Evolutionary conservation across 441 rosid genomes (phyloP).

Genomic region (Arabidopsis lyrata): DNA sequence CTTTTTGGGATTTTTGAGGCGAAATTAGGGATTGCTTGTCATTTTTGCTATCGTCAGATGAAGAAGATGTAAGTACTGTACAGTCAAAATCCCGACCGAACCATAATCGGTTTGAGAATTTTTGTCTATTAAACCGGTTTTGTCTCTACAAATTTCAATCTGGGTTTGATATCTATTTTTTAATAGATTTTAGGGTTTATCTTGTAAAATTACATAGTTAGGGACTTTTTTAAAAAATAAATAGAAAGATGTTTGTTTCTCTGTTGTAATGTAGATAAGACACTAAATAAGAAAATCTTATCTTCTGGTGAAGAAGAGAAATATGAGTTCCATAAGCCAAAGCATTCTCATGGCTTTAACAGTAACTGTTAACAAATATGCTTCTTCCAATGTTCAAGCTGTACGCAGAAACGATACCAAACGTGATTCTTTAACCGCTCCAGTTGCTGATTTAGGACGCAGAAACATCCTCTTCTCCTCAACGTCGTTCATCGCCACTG

Average conservation of each 20-base stretch:
- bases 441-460: constrained; percentile 36
- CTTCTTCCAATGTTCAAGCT: constrained; percentile 74
- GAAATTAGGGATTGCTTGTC: constrained; percentile 45
- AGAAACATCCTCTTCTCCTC: constrained; percentile 68
- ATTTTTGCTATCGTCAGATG: constrained; percentile 41
- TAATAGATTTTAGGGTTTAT: neutral
- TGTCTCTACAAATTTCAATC: neutral
- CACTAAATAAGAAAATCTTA: constrained; percentile 18
- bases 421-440: constrained; percentile 31
- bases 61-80: constrained; percentile 32
- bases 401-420: constrained; percentile 58
- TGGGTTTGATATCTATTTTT: neutral
- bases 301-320: constrained; percentile 32
- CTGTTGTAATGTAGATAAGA: constrained; percentile 29
- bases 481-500: constrained; percentile 58
- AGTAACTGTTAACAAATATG: constrained; percentile 80
- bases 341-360: constrained; percentile 87
- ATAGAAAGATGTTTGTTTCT: constrained; percentile 9
- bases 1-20: constrained; percentile 31
- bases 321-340: constrained; percentile 67
- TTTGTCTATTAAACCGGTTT: constrained; percentile 26
- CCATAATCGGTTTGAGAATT: constrained; percentile 1
- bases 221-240: neutral
- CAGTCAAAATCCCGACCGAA: constrained; percentile 19
- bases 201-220: neutral